Conservation (phyloP, 768 basidiomycete species). For the Termitomyces sp. region DNA sequence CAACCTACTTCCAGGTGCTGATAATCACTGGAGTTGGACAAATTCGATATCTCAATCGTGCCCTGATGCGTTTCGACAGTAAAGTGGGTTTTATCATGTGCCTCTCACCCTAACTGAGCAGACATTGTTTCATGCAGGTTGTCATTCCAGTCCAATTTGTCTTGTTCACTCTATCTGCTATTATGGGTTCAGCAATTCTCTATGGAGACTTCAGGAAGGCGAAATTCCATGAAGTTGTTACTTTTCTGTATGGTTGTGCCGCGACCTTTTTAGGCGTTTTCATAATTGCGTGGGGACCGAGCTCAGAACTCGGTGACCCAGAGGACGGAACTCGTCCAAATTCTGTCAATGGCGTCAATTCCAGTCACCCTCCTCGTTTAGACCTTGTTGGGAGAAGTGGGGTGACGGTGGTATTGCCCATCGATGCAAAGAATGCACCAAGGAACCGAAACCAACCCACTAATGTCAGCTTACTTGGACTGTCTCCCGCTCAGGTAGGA, state of each 20-base stretch:
- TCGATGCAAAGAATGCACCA: conserved; percentile 37
- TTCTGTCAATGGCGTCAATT: conserved; percentile 13
- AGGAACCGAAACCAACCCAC: conserved; percentile 48
- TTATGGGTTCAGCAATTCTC: conserved; percentile 87
- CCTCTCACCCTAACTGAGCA: background rate
- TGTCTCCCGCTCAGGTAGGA: conserved; percentile 70
- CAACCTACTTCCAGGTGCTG: conserved; percentile 46
- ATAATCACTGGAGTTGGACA: conserved; percentile 74
- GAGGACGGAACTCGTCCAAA: conserved; percentile 22
- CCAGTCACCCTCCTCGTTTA: conserved; percentile 19
- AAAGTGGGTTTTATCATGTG: conserved; percentile 45
- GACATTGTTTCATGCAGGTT: conserved; percentile 38
- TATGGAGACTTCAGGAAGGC: conserved; percentile 90
- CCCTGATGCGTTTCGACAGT: conserved; percentile 89
- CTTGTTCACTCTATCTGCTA: conserved; percentile 88
- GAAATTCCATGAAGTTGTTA: conserved; percentile 75
- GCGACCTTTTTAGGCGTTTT: conserved; percentile 91
- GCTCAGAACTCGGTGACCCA: conserved; percentile 21
- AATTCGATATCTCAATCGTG: conserved; percentile 79
- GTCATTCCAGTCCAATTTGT: conserved; percentile 97
- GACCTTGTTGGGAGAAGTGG: conserved; percentile 34
- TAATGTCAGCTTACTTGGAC: conserved; percentile 55
- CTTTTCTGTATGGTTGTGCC: conserved; percentile 81
- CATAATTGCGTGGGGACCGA: conserved; percentile 70
- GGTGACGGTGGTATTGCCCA: conserved; percentile 45